Base-by-base conservation (phyloP, 2,329 filamentous ascomycete genomes). In the Laburnicola sp. region DNA sequence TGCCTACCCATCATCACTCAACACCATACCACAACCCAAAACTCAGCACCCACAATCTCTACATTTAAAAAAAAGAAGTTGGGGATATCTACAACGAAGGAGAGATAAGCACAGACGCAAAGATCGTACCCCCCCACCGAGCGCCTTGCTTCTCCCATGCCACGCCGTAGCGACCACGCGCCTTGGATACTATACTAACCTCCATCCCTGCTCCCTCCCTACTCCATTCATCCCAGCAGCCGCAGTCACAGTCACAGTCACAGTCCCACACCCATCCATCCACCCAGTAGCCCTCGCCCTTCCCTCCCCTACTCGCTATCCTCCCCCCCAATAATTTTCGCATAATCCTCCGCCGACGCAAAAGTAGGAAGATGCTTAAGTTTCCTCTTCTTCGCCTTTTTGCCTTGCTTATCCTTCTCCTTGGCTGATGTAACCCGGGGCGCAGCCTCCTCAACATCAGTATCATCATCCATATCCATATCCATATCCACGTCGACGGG, bases 291-390 rank as follows among this genome's bases (percentile, higher is more conserved):
- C 39, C 6, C 43, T 21, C 43, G 11, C 23, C 16, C 16, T 16
- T 16, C 16, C 16, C 16, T 16, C 16, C 16, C 30, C 39, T 63
- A 68, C 57, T 66, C 64, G 58, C 63, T 67, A 49, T 66, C 64
- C 50, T 94, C 89, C 57, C 84, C 82, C 3, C 80, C 89, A 70
- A 96, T 75, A 76, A 96, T 81, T 64, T 88, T 88, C 11, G 91
- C 93, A 73, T 97, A 99, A 71, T 97, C 94, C 48, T 97, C 94
- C 28, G 82, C 88, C 28, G 90, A 95, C 21, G 95, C 94, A 77
- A 99, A 99, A 31, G 86, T 95, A 5, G 94, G 94, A 62, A 99
- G 78, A 58, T 85, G 85, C 82, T 91, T 96, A 73, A 97, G 80
- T 77, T 90, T 90, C 81, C 87, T 91, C 76, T 83, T 86, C 76